These are phyloP conservation scores for Cladosporium oxysporum DNA, from an alignment of 2,329 filamentous ascomycete genomes.

Conservation along the genomic window DNA sequence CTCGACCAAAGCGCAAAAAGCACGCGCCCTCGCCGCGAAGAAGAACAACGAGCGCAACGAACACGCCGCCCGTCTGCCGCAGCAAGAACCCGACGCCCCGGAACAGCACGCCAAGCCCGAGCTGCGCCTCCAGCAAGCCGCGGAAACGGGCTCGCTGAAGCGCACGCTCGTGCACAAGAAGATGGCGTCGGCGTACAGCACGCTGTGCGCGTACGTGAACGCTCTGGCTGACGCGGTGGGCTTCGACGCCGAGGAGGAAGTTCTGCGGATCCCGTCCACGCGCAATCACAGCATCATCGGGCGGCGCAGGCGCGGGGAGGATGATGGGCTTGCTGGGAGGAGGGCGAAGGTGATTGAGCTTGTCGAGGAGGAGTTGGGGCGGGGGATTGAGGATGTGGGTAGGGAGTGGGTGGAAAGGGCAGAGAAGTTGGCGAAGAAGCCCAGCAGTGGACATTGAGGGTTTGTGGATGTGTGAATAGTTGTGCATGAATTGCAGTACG, in stretches of 20 bases:
- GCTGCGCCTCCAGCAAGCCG: constrained; percentile 28
- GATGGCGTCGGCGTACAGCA: constrained; percentile 73
- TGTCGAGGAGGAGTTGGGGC: constrained; percentile 57
- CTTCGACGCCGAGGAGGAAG: constrained; percentile 76
- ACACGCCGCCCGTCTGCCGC: constrained; percentile 24
- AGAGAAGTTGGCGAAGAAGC: constrained; percentile 48
- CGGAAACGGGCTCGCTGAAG: constrained; percentile 38
- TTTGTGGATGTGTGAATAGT: background rate
- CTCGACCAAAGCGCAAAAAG: constrained; percentile 22
- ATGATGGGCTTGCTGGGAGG: constrained; percentile 53
- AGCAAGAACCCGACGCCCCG: constrained; percentile 23
- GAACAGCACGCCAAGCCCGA: background rate
- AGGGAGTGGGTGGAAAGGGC: constrained; percentile 56
- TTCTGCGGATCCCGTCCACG: constrained; percentile 89
- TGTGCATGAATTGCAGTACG: background rate
- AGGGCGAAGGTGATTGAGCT: constrained; percentile 63
- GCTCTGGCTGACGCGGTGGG: constrained; percentile 70
- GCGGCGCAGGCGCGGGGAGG: constrained; percentile 40
- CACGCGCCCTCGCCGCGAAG: constrained; percentile 23
- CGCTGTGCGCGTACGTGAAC: constrained; percentile 76
- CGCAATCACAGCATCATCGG: constrained; percentile 82
- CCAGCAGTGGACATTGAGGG: constrained; percentile 46
- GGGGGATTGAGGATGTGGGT: constrained; percentile 47
- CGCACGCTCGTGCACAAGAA: constrained; percentile 36
- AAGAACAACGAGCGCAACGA: constrained; percentile 25